Evolutionary conservation across 164 flowering plant genomes (phyloP).

Genomic region (Euptelea pleiosperma): DNA sequence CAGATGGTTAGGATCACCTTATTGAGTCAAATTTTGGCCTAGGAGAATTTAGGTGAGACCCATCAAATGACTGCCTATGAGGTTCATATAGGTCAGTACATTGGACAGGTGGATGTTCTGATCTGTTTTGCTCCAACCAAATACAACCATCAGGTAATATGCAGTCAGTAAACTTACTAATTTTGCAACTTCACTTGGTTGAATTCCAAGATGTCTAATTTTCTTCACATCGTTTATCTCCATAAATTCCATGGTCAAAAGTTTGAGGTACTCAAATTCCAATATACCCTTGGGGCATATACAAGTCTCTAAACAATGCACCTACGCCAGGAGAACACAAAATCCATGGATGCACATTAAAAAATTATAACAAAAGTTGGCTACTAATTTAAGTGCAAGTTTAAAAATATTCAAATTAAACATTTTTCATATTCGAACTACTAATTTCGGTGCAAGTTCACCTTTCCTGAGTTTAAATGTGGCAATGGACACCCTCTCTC

Average conservation of each 20-base stretch:
- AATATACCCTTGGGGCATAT: conserved; percentile 78
- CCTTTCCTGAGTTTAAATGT: conserved; percentile 91
- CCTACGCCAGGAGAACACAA: too few species aligned
- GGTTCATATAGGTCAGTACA: background rate
- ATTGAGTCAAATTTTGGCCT: too few species aligned
- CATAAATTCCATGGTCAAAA: conserved; percentile 91
- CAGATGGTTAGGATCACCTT: background rate
- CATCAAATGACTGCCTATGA: too few species aligned
- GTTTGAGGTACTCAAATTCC: conserved; percentile 86
- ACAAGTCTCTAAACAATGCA: too few species aligned
- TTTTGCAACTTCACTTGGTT: conserved; percentile 71
- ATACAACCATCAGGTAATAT: background rate
- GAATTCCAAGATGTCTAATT: conserved; percentile 71
- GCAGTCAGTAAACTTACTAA: conserved; percentile 45
- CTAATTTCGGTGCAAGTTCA: too few species aligned
- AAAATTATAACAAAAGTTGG: too few species aligned
- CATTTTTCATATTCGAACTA: too few species aligned
- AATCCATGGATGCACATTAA: too few species aligned
- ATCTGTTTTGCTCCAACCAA: background rate
- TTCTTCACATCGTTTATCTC: conserved; percentile 71
- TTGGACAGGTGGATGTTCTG: background rate
- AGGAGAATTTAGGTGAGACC: background rate
- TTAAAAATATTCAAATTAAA: too few species aligned
- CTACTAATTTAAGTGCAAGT: too few species aligned
- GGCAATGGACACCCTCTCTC: conserved; percentile 75